Base-by-base conservation (phyloP, 805 yeast species). In the Yamadazyma nakazawae region DNA sequence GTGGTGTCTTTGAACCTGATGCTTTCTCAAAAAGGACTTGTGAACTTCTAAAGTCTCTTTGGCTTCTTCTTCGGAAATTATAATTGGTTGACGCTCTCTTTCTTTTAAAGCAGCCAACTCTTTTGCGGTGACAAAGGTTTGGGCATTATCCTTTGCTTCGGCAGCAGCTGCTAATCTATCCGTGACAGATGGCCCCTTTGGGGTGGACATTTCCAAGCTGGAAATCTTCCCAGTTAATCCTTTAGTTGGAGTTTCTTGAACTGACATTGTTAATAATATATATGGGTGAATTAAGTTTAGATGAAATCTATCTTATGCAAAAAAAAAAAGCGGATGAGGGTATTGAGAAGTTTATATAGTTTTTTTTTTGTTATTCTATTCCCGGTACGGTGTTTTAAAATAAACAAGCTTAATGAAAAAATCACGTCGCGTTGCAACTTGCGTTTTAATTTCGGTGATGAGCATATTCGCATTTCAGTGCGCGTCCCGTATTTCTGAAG, bases 1-100 rank as follows among this genome's bases (percentile, higher is more conserved):
- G 53, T 76, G 51, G 59, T 82, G 87, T 72, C 95, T 84, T 66
- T 86, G 90, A 26, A 77, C 81, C 56, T 72, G 77, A 69, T 85
- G 92, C 52, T 74, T 68, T 32, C 66, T 64, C 60, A 85, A 72
- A 67, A 85, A 86, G 40, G 70, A 65, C 50, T 70, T 57, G 66
- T 86, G 94, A 30, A 62, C 68, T 24, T 66, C 67, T 6, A 40
- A 14, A 24, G 45, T 24, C 45, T 64, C 62, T 26, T 54, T 59
- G 17, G 50, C 56, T 44, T 54, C 55, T 40, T 42, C 43, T 38
- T 58, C 53, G 14, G 55, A 45, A 13, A 37, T 34, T 14, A 31
- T 18, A 26, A 35, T 28, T 8, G 51, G 43, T 16, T 41, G 24
- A n/a, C 21, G 36, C 34, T 34, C 59, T 57, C 35, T 56, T 43